A percentile compares a stretch with the other conserved stretches of the same genome.
Conservation (phyloP, 2,329 filamentous ascomycete species). For the Elsinoe perseae region DNA sequence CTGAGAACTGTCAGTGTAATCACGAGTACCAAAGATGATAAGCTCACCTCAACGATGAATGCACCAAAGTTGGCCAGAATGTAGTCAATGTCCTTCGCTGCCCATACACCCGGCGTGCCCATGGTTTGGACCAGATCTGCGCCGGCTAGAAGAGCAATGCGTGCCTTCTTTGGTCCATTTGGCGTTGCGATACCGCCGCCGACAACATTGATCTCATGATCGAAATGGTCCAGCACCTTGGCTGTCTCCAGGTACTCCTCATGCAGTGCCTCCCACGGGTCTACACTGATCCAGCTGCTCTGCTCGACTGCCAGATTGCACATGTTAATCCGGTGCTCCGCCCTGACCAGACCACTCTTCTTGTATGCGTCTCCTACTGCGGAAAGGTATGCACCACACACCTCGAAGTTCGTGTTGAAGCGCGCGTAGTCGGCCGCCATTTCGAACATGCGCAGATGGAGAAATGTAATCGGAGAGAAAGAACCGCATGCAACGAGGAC, state of each 20-base stretch:
- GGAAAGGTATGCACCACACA: conserved; percentile 76
- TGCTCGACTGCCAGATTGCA: conserved; percentile 73
- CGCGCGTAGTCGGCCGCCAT: conserved; percentile 75
- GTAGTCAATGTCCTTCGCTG: conserved; percentile 72
- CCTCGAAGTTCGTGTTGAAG: conserved; percentile 69
- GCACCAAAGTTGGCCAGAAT: conserved; percentile 77
- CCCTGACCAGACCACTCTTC: conserved; percentile 68
- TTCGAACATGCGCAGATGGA: conserved; percentile 80
- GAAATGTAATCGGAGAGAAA: conserved; percentile 43
- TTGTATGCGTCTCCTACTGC: conserved; percentile 72
- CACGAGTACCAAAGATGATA: neutral
- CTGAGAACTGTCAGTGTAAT: conserved; percentile 69
- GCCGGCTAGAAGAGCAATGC: conserved; percentile 75
- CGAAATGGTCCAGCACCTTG: conserved; percentile 81
- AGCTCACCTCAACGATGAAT: conserved; percentile 58
- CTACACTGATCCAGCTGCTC: conserved; percentile 72
- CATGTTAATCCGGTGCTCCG: conserved; percentile 73
- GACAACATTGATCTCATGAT: conserved; percentile 77
- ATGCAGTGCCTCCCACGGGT: conserved; percentile 82
- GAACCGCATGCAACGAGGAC: conserved; percentile 62
- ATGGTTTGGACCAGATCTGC: conserved; percentile 46
- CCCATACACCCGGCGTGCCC: conserved; percentile 61
- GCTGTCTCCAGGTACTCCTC: conserved; percentile 82
- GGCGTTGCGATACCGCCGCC: conserved; percentile 63
- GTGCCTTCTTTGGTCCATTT: conserved; percentile 61